Evolutionary conservation across 345 rosid genomes (phyloP).

Genomic region (Brassica rapa): DNA sequence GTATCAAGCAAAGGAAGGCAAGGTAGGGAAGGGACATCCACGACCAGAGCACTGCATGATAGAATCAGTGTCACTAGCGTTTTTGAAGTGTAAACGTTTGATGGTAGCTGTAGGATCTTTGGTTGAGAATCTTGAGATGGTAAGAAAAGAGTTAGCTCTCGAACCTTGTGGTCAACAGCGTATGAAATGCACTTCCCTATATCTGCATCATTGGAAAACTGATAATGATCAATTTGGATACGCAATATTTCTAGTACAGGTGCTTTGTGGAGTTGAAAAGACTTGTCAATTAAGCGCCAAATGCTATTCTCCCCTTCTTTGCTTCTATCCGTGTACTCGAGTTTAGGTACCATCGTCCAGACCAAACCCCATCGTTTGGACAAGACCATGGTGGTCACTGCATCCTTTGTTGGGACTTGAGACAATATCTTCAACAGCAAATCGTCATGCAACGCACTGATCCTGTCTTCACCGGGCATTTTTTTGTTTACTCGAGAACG

Average conservation of each 20-base stretch:
- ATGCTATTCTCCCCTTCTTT: neutral
- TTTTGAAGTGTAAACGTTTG: neutral
- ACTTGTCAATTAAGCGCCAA: neutral
- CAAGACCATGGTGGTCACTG: neutral
- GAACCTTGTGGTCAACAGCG: neutral
- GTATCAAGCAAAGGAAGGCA: neutral
- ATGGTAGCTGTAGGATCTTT: neutral
- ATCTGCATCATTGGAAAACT: neutral
- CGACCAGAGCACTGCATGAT: neutral
- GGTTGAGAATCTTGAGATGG: neutral
- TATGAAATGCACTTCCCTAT: neutral
- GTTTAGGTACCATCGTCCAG: neutral
- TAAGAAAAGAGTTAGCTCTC: neutral
- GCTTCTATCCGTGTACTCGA: neutral
- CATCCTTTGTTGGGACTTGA: neutral
- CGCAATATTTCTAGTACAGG: neutral
- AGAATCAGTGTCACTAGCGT: neutral
- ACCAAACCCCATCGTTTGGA: neutral
- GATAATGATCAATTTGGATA: neutral
- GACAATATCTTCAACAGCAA: neutral
- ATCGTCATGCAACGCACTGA: no score
- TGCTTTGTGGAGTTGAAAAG: neutral
- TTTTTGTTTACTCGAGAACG: no score
- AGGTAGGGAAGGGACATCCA: neutral
- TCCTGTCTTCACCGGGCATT: no score